Percentiles rank a stretch among this genome's conserved stretches.
Conservation (phyloP, 352 stramenopile species). For the Detonula confervacea region DNA sequence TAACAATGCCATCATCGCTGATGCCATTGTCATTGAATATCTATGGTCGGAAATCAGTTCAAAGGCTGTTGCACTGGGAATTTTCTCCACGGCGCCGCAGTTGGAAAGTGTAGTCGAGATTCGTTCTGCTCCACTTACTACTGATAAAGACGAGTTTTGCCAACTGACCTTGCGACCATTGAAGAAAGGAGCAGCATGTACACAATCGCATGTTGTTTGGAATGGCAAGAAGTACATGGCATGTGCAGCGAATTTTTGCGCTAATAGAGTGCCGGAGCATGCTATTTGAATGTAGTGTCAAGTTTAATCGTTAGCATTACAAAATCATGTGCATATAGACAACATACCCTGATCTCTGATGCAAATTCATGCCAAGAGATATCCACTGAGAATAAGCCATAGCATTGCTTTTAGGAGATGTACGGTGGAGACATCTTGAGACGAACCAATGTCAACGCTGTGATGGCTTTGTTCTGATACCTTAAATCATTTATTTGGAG, state of each 20-base stretch:
- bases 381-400: too few relatives aligned
- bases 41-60: constrained; percentile 59
- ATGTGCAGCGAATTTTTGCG: constrained; percentile 73
- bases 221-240: constrained; percentile 67
- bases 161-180: constrained; percentile 71
- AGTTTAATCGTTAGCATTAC: too few relatives aligned
- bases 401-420: too few relatives aligned
- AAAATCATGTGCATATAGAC: too few relatives aligned
- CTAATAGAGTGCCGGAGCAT: constrained; percentile 48
- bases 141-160: constrained; percentile 47
- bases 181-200: constrained; percentile 22
- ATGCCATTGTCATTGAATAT: constrained; percentile 56
- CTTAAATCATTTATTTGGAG: too few relatives aligned
- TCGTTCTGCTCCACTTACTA: constrained; percentile 23
- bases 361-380: background rate
- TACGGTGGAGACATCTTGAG: too few relatives aligned
- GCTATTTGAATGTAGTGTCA: background rate
- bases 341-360: background rate
- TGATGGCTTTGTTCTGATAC: too few relatives aligned
- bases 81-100: constrained; percentile 24
- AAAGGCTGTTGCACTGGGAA: constrained; percentile 18
- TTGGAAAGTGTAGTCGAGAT: constrained; percentile 52
- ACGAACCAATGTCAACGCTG: too few relatives aligned
- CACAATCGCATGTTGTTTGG: constrained; percentile 51
- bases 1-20: constrained; percentile 49